Conservation (phyloP, 768 basidiomycete genomes). For the Crepidotus variabilis region DNA sequence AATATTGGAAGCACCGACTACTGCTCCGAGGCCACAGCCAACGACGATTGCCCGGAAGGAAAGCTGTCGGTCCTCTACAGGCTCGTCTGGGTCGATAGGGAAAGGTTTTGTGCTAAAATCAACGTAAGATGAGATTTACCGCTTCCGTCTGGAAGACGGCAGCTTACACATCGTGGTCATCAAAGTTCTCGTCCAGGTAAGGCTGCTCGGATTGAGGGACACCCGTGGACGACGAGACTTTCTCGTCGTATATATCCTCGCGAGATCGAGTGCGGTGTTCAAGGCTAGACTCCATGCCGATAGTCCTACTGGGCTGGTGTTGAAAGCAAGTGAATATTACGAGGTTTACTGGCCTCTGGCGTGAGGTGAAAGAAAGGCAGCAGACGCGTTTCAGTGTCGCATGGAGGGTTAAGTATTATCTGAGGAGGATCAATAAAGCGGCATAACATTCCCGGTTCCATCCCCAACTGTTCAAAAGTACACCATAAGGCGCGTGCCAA, state of each 20-base stretch:
- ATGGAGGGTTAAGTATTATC: no score
- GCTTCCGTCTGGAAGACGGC: neutral
- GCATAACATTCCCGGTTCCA: no score
- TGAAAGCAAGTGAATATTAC: neutral
- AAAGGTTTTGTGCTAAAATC: constrained; percentile 41
- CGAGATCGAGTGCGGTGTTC: neutral
- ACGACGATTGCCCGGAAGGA: constrained; percentile 45
- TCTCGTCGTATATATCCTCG: neutral
- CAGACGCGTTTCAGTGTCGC: no score
- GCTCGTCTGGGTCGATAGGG: constrained; percentile 45
- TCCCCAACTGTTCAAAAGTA: no score
- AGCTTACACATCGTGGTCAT: constrained; percentile 38
- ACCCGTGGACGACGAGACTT: neutral
- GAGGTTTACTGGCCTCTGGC: neutral
- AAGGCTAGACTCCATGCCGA: neutral
- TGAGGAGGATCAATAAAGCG: no score
- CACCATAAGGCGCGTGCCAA: no score
- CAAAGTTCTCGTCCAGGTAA: constrained; percentile 19
- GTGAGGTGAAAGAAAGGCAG: neutral
- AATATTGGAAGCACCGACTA: constrained; percentile 61
- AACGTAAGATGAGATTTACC: neutral
- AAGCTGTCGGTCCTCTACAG: constrained; percentile 48
- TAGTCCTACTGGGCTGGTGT: neutral
- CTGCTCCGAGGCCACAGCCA: constrained; percentile 46
- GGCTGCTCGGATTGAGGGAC: constrained; percentile 11